Conservation (phyloP, 2,329 filamentous ascomycete genomes). For the Pseudocercospora musae region DNA sequence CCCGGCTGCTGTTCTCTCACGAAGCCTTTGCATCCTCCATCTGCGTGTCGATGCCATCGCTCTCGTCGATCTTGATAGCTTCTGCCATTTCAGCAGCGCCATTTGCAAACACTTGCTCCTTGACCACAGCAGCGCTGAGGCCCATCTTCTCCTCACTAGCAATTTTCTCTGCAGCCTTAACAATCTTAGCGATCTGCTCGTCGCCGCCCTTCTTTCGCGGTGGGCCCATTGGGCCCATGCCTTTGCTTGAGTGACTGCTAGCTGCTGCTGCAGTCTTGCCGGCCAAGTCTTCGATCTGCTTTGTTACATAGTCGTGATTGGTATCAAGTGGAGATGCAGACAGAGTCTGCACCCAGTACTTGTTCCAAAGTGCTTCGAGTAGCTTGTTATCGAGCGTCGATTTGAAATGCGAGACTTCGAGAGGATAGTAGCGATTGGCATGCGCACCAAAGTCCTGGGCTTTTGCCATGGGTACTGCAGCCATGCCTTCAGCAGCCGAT, state of each 20-base stretch:
- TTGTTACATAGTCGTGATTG: constrained; percentile 88
- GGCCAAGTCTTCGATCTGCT: constrained; percentile 85
- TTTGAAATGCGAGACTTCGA: constrained; percentile 93
- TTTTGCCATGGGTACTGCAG: constrained; percentile 85
- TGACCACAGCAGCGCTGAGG: constrained; percentile 60
- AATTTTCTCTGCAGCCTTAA: constrained; percentile 60
- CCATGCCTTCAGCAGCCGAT: constrained; percentile 56
- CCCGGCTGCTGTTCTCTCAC: neutral
- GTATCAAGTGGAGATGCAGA: constrained; percentile 86
- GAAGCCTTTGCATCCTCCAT: constrained; percentile 29
- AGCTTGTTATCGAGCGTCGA: constrained; percentile 83
- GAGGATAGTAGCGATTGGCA: constrained; percentile 81
- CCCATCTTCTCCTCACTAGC: constrained; percentile 62
- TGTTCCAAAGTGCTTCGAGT: constrained; percentile 91
- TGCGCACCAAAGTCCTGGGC: constrained; percentile 95
- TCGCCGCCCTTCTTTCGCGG: constrained; percentile 38
- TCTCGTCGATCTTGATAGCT: constrained; percentile 19
- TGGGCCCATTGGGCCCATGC: constrained; percentile 19
- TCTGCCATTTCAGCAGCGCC: constrained; percentile 16
- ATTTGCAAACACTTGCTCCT: constrained; percentile 58
- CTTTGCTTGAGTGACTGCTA: constrained; percentile 21
- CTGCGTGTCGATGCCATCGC: constrained; percentile 30
- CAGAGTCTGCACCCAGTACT: constrained; percentile 97
- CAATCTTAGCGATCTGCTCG: constrained; percentile 57
- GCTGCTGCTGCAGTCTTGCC: constrained; percentile 62